Percentiles rank a stretch among this genome's conserved stretches.
These are phyloP conservation scores for Mortierella sp. DNA, from an alignment of 371 early-diverging fungal genomes.

Conservation along the genomic window DNA sequence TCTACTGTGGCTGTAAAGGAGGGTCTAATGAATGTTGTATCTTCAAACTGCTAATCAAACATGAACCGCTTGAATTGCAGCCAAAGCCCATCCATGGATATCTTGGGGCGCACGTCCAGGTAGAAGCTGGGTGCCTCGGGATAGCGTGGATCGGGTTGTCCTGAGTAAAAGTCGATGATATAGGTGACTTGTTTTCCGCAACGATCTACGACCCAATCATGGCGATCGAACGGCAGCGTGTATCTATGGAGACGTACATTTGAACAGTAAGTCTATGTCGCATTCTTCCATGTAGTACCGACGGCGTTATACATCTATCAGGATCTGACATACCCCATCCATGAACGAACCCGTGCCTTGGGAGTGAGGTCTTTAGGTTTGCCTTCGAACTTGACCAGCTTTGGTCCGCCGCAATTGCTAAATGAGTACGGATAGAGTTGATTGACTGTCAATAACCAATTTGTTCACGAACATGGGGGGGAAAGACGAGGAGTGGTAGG, in stretches of 20 bases:
- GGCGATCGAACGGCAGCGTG: constrained; percentile 92
- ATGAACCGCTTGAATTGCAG: constrained; percentile 42
- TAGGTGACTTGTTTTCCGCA: constrained; percentile 93
- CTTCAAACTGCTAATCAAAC: constrained; percentile 24
- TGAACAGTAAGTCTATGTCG: no score
- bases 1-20: background rate
- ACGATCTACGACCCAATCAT: constrained; percentile 97
- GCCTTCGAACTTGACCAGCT: constrained; percentile 88
- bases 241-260: no score
- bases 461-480: background rate
- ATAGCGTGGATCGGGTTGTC: constrained; percentile 67
- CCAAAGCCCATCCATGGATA: constrained; percentile 43
- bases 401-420: constrained; percentile 74
- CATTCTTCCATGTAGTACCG: no score
- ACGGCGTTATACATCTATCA: background rate
- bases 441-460: background rate
- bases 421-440: background rate
- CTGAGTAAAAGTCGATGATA: constrained; percentile 95
- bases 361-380: constrained; percentile 86
- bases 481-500: background rate
- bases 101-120: constrained; percentile 87
- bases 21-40: background rate
- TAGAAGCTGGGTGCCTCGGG: constrained; percentile 79
- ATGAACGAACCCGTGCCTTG: constrained; percentile 79
- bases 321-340: constrained; percentile 69